Conservation (phyloP, 352 stramenopile species). For the Globisporangium okanoganense region DNA sequence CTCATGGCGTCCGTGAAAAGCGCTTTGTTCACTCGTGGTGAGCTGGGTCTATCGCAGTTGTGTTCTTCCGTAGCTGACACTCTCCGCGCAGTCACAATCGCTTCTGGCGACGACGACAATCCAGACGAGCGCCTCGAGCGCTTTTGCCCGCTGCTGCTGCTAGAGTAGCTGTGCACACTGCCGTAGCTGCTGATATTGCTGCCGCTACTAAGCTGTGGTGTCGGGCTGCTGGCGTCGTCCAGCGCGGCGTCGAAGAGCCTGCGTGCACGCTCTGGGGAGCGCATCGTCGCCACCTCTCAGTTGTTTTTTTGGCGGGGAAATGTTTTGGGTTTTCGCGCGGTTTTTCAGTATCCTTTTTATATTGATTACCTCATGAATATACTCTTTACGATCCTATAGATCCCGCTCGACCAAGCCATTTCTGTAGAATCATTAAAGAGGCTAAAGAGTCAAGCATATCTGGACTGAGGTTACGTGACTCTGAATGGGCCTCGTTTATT, state of each 20-base stretch:
- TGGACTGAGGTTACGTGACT: no score
- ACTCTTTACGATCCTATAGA: not conserved
- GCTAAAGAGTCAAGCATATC: no score
- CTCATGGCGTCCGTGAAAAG: conserved; percentile 26
- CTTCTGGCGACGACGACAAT: conserved; percentile 1
- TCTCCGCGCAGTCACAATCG: not conserved
- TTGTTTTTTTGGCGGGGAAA: conserved; percentile 4
- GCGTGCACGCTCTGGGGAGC: conserved; percentile 13
- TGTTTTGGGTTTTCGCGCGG: no score
- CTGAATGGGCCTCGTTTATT: not conserved
- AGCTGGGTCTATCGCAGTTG: not conserved
- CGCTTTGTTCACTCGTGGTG: conserved; percentile 29
- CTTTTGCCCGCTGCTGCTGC: conserved; percentile 14
- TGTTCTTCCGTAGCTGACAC: not conserved
- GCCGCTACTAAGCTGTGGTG: not conserved
- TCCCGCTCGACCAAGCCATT: not conserved
- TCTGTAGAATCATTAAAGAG: not conserved
- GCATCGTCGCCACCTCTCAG: conserved; percentile 4
- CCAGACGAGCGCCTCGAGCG: conserved; percentile 7
- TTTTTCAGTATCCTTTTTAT: not conserved
- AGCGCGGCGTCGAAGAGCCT: conserved; percentile 7
- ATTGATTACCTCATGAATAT: not conserved
- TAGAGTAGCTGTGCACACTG: conserved; percentile 6
- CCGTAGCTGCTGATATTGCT: conserved; percentile 10
- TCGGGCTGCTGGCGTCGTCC: not conserved